phyloP scores from a whole-genome alignment of 768 basidiomycete species.

The Phlebiopsis flavidoalba region DNA sequence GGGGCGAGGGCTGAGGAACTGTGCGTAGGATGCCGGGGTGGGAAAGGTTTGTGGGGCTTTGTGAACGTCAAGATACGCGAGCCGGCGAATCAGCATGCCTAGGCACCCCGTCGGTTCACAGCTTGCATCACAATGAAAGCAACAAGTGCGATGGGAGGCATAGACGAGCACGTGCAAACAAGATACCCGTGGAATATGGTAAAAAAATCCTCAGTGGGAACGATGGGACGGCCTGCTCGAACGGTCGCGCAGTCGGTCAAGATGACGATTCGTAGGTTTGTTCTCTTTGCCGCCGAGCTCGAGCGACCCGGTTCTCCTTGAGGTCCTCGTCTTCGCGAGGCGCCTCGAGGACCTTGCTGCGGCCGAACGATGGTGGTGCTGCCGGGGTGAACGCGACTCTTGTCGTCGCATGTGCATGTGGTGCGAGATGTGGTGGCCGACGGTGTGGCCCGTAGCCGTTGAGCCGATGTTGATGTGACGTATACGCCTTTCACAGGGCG shows the following conservation, averaged over 20 bases:
- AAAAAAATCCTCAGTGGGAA: too few relatives aligned
- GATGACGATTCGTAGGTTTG: constrained; percentile 52
- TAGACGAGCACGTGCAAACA: constrained; percentile 33
- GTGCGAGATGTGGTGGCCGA: constrained; percentile 50
- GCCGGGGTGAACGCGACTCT: constrained; percentile 75
- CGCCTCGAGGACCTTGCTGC: constrained; percentile 61
- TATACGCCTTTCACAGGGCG: constrained; percentile 61
- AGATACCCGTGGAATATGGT: constrained; percentile 57
- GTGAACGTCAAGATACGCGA: constrained; percentile 84
- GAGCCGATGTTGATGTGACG: constrained; percentile 43
- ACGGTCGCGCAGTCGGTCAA: constrained; percentile 58
- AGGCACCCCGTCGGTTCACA: constrained; percentile 75
- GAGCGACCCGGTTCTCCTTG: constrained; percentile 64
- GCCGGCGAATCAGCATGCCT: constrained; percentile 76
- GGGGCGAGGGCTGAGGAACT: too few relatives aligned
- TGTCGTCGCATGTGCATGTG: constrained; percentile 58
- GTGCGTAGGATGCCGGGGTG: too few relatives aligned
- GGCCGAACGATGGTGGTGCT: constrained; percentile 58
- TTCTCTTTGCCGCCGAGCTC: constrained; percentile 74
- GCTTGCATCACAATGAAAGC: constrained; percentile 31
- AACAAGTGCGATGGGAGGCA: neutral
- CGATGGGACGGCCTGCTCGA: constrained; percentile 52
- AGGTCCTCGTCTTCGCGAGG: constrained; percentile 57
- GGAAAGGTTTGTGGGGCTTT: too few relatives aligned
- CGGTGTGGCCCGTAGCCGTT: constrained; percentile 45